phyloP scores from a whole-genome alignment of 352 stramenopile genomes.

The Lagenidium giganteum region DNA sequence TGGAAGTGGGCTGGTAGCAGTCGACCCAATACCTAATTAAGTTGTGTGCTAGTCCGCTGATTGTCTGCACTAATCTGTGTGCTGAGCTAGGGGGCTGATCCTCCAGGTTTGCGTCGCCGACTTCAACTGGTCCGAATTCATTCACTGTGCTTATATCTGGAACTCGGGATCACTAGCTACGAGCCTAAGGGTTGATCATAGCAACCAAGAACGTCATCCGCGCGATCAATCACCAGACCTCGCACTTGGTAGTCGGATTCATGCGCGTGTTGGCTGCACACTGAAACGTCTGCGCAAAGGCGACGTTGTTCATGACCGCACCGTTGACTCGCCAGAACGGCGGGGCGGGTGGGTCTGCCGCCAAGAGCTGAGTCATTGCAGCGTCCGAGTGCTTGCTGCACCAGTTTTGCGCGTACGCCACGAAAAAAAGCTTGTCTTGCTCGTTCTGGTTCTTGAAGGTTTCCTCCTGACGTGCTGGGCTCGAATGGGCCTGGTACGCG shows the following conservation, averaged over 20 bases:
- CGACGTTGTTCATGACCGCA: constrained; percentile 12
- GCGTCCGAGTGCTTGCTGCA: constrained; percentile 10
- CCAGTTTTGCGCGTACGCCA: constrained; percentile 18
- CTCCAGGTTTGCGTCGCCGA: too few relatives aligned
- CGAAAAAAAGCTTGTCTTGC: constrained; percentile 14
- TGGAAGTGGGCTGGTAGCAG: too few relatives aligned
- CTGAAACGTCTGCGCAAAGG: constrained; percentile 21
- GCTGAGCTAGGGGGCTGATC: too few relatives aligned
- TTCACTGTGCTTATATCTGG: too few relatives aligned
- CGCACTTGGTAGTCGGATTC: constrained; percentile 16
- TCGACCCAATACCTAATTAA: too few relatives aligned
- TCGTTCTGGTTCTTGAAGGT: not conserved
- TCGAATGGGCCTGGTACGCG: constrained; percentile 39
- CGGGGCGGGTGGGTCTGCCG: constrained; percentile 11
- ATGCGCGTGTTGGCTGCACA: constrained; percentile 10
- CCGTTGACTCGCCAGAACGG: constrained; percentile 16
- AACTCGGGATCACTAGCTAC: too few relatives aligned
- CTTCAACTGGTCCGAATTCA: too few relatives aligned
- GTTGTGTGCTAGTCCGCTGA: too few relatives aligned
- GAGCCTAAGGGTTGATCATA: too few relatives aligned
- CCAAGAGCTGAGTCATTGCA: constrained; percentile 2
- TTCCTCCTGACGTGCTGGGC: not conserved
- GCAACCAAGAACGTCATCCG: too few relatives aligned
- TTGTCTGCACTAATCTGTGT: too few relatives aligned
- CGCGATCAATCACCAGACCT: too few relatives aligned